Percentiles rank a stretch among this genome's conserved stretches.
phyloP scores from a whole-genome alignment of 495 filamentous ascomycete genomes.

The Hamigera avellanea region DNA sequence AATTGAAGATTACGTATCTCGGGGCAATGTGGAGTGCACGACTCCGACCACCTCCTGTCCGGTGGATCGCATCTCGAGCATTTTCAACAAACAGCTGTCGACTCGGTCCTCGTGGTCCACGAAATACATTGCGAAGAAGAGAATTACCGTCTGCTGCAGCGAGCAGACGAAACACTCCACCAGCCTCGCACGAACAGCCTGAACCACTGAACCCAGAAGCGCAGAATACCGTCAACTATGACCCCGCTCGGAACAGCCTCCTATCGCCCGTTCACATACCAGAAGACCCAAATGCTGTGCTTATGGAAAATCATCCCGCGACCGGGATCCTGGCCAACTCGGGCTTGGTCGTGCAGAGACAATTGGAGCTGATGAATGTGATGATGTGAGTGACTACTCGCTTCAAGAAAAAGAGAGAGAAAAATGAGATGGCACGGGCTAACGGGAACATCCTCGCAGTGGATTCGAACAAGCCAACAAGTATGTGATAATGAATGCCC shows the following conservation, averaged over 20 bases:
- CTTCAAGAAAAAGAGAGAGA: not conserved
- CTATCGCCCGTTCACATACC: constrained; percentile 46
- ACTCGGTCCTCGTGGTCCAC: constrained; percentile 16
- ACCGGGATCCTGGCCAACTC: constrained; percentile 48
- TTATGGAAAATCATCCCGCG: constrained; percentile 51
- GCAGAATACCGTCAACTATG: constrained; percentile 15
- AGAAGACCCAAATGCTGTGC: constrained; percentile 49
- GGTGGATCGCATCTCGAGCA: constrained; percentile 15
- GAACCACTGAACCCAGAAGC: no score
- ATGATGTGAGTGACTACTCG: constrained; percentile 43
- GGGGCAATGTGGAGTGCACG: constrained; percentile 24
- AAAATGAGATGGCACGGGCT: not conserved
- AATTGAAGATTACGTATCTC: no score
- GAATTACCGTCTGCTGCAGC: constrained; percentile 5
- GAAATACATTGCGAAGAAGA: constrained; percentile 20
- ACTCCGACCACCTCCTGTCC: constrained; percentile 13
- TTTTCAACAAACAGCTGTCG: constrained; percentile 21
- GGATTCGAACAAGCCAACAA: constrained; percentile 66
- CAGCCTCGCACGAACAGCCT: not conserved
- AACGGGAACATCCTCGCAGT: constrained; percentile 9
- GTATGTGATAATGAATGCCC: constrained; percentile 62
- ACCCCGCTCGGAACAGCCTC: constrained; percentile 34
- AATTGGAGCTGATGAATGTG: constrained; percentile 61
- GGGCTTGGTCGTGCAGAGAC: constrained; percentile 51
- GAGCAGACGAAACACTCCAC: constrained; percentile 3